phyloP scores from a whole-genome alignment of 495 filamentous ascomycete species.

The Halenospora varia region DNA sequence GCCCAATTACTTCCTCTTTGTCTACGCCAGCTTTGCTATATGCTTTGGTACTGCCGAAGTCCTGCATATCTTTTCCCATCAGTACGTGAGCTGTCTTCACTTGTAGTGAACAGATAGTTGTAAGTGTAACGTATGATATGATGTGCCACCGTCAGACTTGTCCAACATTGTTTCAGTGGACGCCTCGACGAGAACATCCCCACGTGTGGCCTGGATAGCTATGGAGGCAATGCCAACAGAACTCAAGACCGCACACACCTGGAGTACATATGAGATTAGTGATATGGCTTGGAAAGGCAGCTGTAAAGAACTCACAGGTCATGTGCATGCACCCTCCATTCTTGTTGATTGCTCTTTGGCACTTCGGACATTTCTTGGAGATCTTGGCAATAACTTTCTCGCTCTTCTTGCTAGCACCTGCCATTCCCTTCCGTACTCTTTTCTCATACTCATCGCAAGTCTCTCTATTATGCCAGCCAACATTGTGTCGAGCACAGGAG shows the following conservation, averaged over 20 bases:
- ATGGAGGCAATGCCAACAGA: slow-evolving; percentile 16
- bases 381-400: slow-evolving; percentile 19
- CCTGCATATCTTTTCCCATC: too few species aligned
- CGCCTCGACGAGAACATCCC: neutral
- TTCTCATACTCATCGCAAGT: slow-evolving; percentile 20
- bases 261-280: neutral
- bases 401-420: slow-evolving; percentile 1
- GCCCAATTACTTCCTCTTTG: too few species aligned
- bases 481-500: slow-evolving; percentile 8
- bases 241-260: slow-evolving; percentile 14
- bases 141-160: too few species aligned
- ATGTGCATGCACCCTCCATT: slow-evolving; percentile 21
- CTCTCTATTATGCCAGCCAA: slow-evolving; percentile 13
- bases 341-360: slow-evolving; percentile 16
- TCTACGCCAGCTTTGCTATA: too few species aligned
- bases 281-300: neutral
- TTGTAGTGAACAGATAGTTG: too few species aligned
- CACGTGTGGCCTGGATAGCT: slow-evolving; percentile 12
- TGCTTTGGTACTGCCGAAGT: too few species aligned
- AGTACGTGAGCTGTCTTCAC: too few species aligned
- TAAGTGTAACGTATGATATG: too few species aligned
- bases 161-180: neutral
- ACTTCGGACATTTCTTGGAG: slow-evolving; percentile 13
- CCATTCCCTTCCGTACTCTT: neutral
- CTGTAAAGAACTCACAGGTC: slow-evolving; percentile 8